Conservation (phyloP, 768 basidiomycete genomes). For the Podaxis sp. region DNA sequence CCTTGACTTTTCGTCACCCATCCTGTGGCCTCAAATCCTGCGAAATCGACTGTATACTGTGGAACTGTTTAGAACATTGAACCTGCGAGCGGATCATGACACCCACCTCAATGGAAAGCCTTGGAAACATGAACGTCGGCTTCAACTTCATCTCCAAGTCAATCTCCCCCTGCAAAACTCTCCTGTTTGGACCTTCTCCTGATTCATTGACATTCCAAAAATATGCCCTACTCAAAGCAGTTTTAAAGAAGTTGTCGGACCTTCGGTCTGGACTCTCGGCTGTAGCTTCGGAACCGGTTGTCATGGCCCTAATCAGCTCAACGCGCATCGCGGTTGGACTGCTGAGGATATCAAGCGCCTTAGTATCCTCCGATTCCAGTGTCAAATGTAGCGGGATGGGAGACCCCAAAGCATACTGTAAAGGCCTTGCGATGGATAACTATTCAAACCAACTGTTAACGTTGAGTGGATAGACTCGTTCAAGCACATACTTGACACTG, state of each 20-base stretch:
- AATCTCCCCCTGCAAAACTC: conserved; percentile 6
- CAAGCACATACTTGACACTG: conserved; percentile 30
- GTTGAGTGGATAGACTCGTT: not conserved
- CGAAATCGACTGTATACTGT: conserved; percentile 4
- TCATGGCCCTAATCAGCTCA: conserved; percentile 45
- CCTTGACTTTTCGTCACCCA: conserved; percentile 3
- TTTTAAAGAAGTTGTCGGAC: conserved; percentile 47
- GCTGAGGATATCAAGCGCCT: conserved; percentile 51
- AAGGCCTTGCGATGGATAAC: conserved; percentile 51
- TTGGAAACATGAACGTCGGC: conserved; percentile 11
- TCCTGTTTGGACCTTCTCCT: not conserved
- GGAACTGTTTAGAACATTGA: not conserved
- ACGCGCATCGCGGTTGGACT: conserved; percentile 39
- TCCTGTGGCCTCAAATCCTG: conserved; percentile 7
- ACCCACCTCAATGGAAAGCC: conserved; percentile 12
- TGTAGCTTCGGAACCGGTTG: conserved; percentile 48
- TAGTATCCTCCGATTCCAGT: conserved; percentile 41
- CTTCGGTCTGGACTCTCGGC: conserved; percentile 35
- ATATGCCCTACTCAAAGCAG: conserved; percentile 40
- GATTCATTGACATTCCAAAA: conserved; percentile 40
- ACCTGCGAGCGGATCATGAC: not conserved
- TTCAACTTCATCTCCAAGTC: conserved; percentile 10
- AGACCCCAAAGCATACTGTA: conserved; percentile 50
- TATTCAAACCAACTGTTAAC: conserved; percentile 19
- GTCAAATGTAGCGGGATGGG: conserved; percentile 52